These are phyloP conservation scores for Cronartium quercuum DNA, from an alignment of 1,284 basidiomycete species.

Conservation along the genomic window DNA sequence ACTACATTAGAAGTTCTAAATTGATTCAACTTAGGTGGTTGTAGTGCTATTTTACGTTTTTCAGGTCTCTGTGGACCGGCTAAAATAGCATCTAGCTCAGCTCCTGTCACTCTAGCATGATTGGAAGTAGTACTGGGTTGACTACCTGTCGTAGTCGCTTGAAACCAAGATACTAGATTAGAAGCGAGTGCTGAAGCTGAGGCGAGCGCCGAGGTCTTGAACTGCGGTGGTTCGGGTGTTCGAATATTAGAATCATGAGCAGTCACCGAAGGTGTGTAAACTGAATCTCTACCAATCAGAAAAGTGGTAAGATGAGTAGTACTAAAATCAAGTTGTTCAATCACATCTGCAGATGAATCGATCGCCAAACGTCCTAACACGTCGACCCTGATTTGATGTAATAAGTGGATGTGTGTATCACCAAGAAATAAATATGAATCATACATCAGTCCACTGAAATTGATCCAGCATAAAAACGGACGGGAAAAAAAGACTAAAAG, in stretches of 20 bases:
- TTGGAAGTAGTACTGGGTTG: background rate
- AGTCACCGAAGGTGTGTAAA: conserved; percentile 7
- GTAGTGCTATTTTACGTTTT: background rate
- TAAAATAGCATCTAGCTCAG: conserved; percentile 22
- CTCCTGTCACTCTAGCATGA: conserved; percentile 7
- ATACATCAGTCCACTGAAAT: background rate
- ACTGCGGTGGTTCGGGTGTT: conserved; percentile 2
- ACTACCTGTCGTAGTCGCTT: background rate
- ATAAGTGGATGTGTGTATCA: too few species aligned
- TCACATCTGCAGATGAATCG: conserved; percentile 21
- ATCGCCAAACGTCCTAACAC: background rate
- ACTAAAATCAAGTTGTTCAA: background rate
- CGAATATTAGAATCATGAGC: conserved; percentile 6
- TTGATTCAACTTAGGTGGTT: conserved; percentile 19
- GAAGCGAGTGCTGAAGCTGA: conserved; percentile 5
- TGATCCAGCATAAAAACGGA: background rate
- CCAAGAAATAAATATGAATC: background rate
- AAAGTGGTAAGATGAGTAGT: conserved; percentile 14
- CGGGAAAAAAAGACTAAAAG: background rate
- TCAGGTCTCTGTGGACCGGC: conserved; percentile 27
- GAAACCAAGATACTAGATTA: conserved; percentile 32
- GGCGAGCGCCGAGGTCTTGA: background rate
- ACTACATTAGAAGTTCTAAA: background rate
- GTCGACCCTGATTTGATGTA: background rate
- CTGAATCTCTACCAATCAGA: conserved; percentile 20